Base-by-base conservation (phyloP, 352 stramenopile genomes). In the Pythium aphanidermatum region DNA sequence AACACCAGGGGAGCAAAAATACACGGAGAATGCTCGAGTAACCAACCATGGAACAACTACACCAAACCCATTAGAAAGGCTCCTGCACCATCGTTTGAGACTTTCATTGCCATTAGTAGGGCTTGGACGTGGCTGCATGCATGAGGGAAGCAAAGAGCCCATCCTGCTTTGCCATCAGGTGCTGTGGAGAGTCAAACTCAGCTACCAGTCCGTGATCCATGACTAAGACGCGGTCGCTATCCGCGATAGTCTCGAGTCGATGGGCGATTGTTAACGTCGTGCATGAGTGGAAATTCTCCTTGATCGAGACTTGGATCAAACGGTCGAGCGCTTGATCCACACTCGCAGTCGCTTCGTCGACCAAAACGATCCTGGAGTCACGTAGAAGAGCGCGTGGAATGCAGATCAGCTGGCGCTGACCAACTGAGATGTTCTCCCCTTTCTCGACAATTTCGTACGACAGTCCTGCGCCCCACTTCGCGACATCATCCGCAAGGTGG, bases 191-290 rank as follows among this genome's bases (percentile, higher is more conserved):
- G 26, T 74, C 92, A 46, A 81, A 87, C 53, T 97, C 85, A 5
- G 64, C 74, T 11, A 83, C 70, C 17, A 48, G 51, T 1, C 95
- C 95, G n/a, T 75, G 35, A 45, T 96, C 91, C 56, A 98, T 78
- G 0, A 98, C 92, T 14, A 98, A 49, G 23, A 98, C 79, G 6
- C 58, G 56, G 62, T 98, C 92, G 50, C 79, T 95, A 59, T 98
- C 86, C 55, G 96, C 92, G 42, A 98, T 95, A 12, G 93, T 98
- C 44, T 97, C 76, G 7, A 98, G 58, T 11, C 95, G 73, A 64
- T 98, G 93, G 7, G 93, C 93, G 46, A 98, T 96, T 0, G 83
- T 96, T 3, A 98, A 42, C 21, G 95, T 54, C 4, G 95, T 98
- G 27, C 65, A 92, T n/a, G 78, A 55, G 9, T 53, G 36, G 55